Percentiles rank a stretch among this genome's conserved stretches.
Evolutionary conservation across 1,284 basidiomycete genomes (phyloP).

Genomic region (Schizopora paradoxa): DNA sequence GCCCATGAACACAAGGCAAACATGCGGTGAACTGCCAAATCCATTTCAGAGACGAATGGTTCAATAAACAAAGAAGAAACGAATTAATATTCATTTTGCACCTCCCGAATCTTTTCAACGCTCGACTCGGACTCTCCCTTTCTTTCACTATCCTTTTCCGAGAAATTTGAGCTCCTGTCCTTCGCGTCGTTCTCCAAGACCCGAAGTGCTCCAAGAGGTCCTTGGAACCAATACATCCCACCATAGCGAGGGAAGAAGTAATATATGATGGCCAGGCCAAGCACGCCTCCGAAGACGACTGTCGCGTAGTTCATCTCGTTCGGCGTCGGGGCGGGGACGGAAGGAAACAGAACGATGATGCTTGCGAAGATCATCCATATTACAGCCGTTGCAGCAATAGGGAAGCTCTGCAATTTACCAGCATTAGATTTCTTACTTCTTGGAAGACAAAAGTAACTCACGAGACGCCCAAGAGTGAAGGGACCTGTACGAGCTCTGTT

Average conservation of each 20-base stretch:
- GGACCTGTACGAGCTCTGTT: conserved; percentile 27
- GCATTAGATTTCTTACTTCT: background rate
- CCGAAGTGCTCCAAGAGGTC: conserved; percentile 19
- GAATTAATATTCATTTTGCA: too few species aligned
- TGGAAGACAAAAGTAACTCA: conserved; percentile 16
- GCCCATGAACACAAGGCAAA: too few species aligned
- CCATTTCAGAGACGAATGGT: too few species aligned
- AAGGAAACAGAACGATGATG: conserved; percentile 27
- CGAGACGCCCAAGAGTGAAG: conserved; percentile 26
- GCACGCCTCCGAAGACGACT: conserved; percentile 25
- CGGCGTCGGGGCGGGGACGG: conserved; percentile 19
- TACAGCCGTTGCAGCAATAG: conserved; percentile 23
- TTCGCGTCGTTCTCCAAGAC: background rate
- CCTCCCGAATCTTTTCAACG: background rate
- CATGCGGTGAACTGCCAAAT: too few species aligned
- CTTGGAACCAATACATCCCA: conserved; percentile 27
- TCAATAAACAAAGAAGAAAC: too few species aligned
- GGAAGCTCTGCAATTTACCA: conserved; percentile 20
- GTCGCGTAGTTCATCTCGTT: conserved; percentile 25
- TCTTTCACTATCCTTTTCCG: background rate
- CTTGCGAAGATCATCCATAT: conserved; percentile 27
- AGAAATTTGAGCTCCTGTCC: background rate
- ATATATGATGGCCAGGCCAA: conserved; percentile 24
- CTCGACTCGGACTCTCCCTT: background rate
- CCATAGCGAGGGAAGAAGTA: conserved; percentile 29